These are phyloP conservation scores for Violaceomyces palustris DNA, from an alignment of 1,284 basidiomycete genomes.

Conservation along the genomic window DNA sequence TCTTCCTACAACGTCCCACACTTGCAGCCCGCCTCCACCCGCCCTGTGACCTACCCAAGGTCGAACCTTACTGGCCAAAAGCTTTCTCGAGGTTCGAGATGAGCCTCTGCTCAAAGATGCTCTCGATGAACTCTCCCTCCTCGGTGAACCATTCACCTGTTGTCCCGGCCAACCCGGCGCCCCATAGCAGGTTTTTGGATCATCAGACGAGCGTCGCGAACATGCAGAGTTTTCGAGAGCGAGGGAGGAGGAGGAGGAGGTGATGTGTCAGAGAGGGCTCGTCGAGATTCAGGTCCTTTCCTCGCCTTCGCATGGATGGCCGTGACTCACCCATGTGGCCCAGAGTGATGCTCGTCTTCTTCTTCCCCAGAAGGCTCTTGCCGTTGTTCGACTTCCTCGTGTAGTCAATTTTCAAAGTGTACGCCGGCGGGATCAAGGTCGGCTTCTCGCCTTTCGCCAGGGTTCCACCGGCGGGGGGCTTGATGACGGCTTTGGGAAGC, in stretches of 20 bases:
- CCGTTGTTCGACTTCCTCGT: constrained; percentile 30
- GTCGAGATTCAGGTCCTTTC: neutral
- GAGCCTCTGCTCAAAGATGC: constrained; percentile 37
- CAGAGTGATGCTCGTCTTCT: constrained; percentile 25
- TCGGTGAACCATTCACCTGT: constrained; percentile 50
- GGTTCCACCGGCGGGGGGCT: constrained; percentile 12
- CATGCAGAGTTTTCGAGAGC: no score
- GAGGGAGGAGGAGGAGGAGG: no score
- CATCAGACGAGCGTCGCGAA: neutral
- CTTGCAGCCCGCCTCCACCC: no score
- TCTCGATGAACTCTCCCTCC: constrained; percentile 46
- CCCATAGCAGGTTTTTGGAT: no score
- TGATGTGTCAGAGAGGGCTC: no score
- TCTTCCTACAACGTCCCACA: no score
- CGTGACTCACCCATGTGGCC: constrained; percentile 47
- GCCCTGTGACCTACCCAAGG: no score
- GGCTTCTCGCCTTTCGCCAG: no score
- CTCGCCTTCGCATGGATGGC: no score
- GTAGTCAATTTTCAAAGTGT: constrained; percentile 35
- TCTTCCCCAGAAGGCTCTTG: constrained; percentile 16
- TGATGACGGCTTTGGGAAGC: constrained; percentile 19
- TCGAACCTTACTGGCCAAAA: constrained; percentile 16
- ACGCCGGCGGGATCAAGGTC: constrained; percentile 37
- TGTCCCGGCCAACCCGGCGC: no score
- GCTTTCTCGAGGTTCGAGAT: constrained; percentile 32